A percentile compares a stretch with the other conserved stretches of the same genome.
Evolutionary conservation across 2,329 filamentous ascomycete genomes (phyloP).

Genomic region (Penicillium palitans): DNA sequence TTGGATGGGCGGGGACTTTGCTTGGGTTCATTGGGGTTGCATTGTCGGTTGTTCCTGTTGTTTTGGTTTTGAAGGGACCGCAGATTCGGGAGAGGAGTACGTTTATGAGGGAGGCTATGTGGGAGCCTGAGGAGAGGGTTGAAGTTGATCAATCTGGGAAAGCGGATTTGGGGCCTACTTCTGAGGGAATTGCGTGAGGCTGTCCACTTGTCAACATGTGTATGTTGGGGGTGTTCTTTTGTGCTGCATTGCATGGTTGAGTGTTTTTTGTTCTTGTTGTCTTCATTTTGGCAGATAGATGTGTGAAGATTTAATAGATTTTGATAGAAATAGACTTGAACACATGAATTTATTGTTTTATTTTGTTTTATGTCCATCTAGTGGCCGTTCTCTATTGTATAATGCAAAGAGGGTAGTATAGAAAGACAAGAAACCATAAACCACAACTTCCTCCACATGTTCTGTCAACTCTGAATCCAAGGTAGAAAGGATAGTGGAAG

Average conservation of each 20-base stretch:
- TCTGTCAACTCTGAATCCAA: neutral
- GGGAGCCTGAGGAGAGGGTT: constrained; percentile 17
- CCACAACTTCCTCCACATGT: constrained; percentile 8
- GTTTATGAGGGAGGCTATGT: constrained; percentile 31
- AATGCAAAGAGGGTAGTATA: constrained; percentile 8
- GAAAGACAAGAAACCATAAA: constrained; percentile 10
- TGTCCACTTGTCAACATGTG: neutral
- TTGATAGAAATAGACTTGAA: neutral
- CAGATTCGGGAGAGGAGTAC: constrained; percentile 37
- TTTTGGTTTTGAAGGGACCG: constrained; percentile 45
- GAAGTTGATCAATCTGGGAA: constrained; percentile 13
- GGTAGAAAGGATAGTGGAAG: constrained; percentile 2
- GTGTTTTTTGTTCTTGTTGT: neutral
- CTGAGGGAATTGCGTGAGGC: neutral
- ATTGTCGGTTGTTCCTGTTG: constrained; percentile 43
- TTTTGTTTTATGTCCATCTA: constrained; percentile 19
- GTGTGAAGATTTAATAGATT: neutral
- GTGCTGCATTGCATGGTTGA: neutral
- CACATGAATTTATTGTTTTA: constrained; percentile 4
- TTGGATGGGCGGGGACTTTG: constrained; percentile 46
- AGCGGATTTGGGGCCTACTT: neutral
- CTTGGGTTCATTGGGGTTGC: constrained; percentile 46
- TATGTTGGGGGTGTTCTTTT: neutral
- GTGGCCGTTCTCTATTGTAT: constrained; percentile 11
- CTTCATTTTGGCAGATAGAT: neutral